A percentile compares a stretch with the other conserved stretches of the same genome.
Conservation (phyloP, 352 stramenopile species). For the Phytophthora pinifolia region DNA sequence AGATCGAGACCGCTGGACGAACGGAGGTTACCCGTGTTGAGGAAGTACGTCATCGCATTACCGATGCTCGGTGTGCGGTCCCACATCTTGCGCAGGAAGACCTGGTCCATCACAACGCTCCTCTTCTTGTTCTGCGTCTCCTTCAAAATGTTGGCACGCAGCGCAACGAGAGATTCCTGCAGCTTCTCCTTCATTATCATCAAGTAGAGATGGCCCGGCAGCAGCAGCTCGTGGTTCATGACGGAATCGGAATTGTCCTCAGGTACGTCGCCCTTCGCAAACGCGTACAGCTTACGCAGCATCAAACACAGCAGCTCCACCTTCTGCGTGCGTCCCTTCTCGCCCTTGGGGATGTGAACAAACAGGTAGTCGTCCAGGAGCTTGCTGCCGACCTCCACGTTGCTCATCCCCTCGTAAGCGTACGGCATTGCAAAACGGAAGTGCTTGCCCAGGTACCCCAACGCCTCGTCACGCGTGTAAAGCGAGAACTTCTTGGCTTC, state of each 20-base stretch:
- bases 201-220: conserved; percentile 95
- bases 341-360: conserved; percentile 93
- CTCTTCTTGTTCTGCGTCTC: conserved; percentile 58
- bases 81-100: conserved; percentile 94
- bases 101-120: conserved; percentile 72
- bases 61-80: conserved; percentile 91
- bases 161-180: conserved; percentile 89
- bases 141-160: conserved; percentile 82
- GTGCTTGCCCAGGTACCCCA: conserved; percentile 96
- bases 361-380: conserved; percentile 95
- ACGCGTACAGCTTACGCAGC: conserved; percentile 98
- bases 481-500: conserved; percentile 95
- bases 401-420: conserved; percentile 80
- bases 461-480: conserved; percentile 83
- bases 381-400: conserved; percentile 90
- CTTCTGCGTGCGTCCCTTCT: conserved; percentile 87
- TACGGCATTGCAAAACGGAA: conserved; percentile 94
- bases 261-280: conserved; percentile 92
- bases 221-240: conserved; percentile 97
- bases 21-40: conserved; percentile 98
- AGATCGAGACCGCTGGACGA: conserved; percentile 97
- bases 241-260: conserved; percentile 99
- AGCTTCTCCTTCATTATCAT: conserved; percentile 99
- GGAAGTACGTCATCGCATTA: conserved; percentile 97
- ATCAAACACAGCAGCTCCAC: conserved; percentile 96